Evolutionary conservation across 345 rosid species (phyloP).

Genomic region (Sapria himalayana): DNA sequence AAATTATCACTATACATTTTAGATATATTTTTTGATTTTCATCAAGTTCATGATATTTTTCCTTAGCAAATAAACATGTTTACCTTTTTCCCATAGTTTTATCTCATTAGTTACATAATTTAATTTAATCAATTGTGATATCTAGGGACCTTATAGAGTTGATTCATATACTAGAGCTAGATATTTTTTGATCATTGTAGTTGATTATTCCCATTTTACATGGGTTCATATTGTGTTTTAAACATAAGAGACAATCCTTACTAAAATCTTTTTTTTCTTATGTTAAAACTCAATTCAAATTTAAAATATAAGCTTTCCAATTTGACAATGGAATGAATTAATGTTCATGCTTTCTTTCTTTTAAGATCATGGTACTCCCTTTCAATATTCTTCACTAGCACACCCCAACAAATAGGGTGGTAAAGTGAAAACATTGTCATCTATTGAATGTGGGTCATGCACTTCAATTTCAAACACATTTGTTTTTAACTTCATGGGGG

Average conservation of each 20-base stretch:
- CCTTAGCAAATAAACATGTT: background rate
- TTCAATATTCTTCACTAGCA: slow-evolving; percentile 3
- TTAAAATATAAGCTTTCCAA: background rate
- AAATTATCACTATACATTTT: background rate
- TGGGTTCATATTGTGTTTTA: slow-evolving; percentile 7
- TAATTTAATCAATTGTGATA: slow-evolving; percentile 6
- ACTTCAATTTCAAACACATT: background rate
- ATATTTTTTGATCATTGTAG: background rate
- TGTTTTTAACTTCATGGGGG: no score
- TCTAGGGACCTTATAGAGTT: background rate
- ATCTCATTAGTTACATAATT: background rate
- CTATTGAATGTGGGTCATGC: background rate
- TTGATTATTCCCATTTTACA: background rate
- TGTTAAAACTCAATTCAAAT: slow-evolving; percentile 5
- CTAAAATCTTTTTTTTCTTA: background rate
- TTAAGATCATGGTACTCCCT: background rate
- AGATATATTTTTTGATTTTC: background rate
- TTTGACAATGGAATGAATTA: slow-evolving; percentile 2
- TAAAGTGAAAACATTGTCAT: slow-evolving; percentile 1
- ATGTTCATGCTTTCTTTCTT: background rate
- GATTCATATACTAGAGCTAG: background rate
- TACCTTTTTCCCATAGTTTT: background rate
- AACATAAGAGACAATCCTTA: background rate
- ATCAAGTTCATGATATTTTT: slow-evolving; percentile 2
- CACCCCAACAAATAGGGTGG: slow-evolving; percentile 6